Base-by-base conservation (phyloP, 108 stramenopile genomes). In the Chaetoceros tenuissimus region DNA sequence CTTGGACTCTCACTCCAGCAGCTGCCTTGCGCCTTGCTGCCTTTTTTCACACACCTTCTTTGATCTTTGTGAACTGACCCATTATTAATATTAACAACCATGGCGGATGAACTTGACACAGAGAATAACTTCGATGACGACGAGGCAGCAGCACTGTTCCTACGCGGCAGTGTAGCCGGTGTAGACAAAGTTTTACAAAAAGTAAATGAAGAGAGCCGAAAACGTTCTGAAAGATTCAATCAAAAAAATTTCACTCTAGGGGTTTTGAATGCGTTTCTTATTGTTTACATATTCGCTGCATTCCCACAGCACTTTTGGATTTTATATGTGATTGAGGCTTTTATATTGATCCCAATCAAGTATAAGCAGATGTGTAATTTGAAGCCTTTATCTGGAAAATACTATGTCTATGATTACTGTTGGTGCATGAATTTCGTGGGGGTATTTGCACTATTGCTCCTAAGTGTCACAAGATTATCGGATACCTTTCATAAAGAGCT, bases 341-440 rank as follows among this genome's bases (percentile, higher is more conserved):
- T 69, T 23, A 68, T 63, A 46, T 59, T 75, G 60, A 51, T 80
- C 20, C 68, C 78, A 0, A 52, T 49, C 22, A 64, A 71, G 28
- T 66, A 73, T 23, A 31, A 43, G 3, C 48, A 58, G 30, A 73
- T 69, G 69, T 66, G 53, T 46, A 46, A 57, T 16, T 71, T 75
- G 10, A 59, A 64, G 26, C 75, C 78, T n/a, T 59, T 80, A 26
- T 67, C 62, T 51, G 51, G 73, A 31, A 63, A 48, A 21, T 58
- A 76, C 43, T 80, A 80, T 47, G 73, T 73, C 53, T 51, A 76
- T 10, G 78, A 80, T 55, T 74, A 71, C 51, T 80, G 78, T 59
- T 80, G 78, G 78, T 44, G 49, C 5, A 68, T 76, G 73, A 80
- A 80, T 55, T 60, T 66, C 24, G 29, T 59, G 10, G 74, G 54